Evolutionary conservation across 1,284 basidiomycete genomes (phyloP).

Genomic region (Ganoderma lucidum): DNA sequence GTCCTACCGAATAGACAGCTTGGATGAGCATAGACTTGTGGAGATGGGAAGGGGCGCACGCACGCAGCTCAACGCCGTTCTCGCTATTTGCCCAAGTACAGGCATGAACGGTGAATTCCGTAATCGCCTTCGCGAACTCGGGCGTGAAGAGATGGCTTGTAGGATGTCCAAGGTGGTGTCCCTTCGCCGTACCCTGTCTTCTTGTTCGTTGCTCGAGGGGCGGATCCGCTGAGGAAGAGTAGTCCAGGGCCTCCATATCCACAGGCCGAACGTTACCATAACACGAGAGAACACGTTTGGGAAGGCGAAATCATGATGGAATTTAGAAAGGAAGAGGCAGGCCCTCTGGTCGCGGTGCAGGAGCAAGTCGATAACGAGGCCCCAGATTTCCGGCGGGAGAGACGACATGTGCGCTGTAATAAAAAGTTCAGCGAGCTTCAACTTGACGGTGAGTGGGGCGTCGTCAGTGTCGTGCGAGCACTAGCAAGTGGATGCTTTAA

Average conservation of each 20-base stretch:
- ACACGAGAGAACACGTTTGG: constrained; percentile 7
- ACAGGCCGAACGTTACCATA: constrained; percentile 3
- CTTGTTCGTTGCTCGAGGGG: not conserved
- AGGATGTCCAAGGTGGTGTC: not conserved
- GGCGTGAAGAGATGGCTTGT: not conserved
- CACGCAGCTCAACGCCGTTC: not conserved
- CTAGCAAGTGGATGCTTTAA: not conserved
- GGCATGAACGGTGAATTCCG: not conserved
- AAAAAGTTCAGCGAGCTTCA: not conserved
- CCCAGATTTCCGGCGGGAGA: constrained; percentile 11
- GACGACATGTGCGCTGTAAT: not conserved
- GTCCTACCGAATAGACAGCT: not conserved
- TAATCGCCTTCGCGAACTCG: not conserved
- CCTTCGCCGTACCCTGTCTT: not conserved
- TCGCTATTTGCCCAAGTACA: not conserved
- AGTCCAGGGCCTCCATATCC: not conserved
- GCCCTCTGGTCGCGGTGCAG: not conserved
- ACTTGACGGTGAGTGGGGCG: not conserved
- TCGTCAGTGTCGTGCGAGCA: not conserved
- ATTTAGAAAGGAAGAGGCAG: constrained; percentile 9
- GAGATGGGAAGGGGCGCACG: not conserved
- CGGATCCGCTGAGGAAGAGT: not conserved
- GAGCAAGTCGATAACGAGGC: not conserved
- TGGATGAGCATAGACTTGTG: not conserved
- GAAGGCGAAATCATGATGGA: constrained; percentile 1